phyloP scores from a whole-genome alignment of 345 rosid species.

The Gossypium longicalyx region DNA sequence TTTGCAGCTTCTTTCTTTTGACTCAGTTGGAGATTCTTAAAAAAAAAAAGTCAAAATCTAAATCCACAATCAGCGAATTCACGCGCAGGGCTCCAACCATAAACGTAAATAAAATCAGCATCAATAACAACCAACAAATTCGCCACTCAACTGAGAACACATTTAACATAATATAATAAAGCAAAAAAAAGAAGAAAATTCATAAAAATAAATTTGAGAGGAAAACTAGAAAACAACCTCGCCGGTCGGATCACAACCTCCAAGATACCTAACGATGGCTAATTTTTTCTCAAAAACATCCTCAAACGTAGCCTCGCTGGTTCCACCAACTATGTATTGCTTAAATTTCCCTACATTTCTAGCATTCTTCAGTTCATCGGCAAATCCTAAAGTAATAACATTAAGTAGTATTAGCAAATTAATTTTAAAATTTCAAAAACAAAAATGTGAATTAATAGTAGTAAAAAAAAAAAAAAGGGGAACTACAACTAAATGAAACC shows the following conservation, averaged over 20 bases:
- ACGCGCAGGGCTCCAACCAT: background rate
- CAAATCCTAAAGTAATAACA: slow-evolving; percentile 43
- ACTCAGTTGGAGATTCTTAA: slow-evolving; percentile 73
- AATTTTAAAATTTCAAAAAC: background rate
- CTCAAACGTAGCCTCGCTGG: slow-evolving; percentile 78
- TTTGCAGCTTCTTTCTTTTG: slow-evolving; percentile 86
- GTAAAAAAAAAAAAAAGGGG: too few species aligned
- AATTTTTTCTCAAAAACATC: slow-evolving; percentile 84
- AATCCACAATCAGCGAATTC: slow-evolving; percentile 31
- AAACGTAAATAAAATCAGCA: background rate
- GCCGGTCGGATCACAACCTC: slow-evolving; percentile 65
- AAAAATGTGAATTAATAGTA: background rate
- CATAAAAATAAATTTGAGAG: background rate
- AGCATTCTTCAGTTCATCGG: slow-evolving; percentile 74
- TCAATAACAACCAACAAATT: background rate
- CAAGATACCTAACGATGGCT: slow-evolving; percentile 66
- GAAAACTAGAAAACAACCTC: slow-evolving; percentile 54
- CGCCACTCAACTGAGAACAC: background rate
- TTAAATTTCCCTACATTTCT: slow-evolving; percentile 64
- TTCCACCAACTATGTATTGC: slow-evolving; percentile 72
- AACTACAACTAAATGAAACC: background rate
- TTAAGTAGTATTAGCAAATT: background rate
- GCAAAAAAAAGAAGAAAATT: background rate
- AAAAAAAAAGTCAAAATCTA: slow-evolving; percentile 42
- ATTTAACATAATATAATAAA: background rate